Evolutionary conservation across 805 yeast genomes (phyloP), one percentile per base, ranked within the genome.

Genomic region (Candida berthetii): DNA sequence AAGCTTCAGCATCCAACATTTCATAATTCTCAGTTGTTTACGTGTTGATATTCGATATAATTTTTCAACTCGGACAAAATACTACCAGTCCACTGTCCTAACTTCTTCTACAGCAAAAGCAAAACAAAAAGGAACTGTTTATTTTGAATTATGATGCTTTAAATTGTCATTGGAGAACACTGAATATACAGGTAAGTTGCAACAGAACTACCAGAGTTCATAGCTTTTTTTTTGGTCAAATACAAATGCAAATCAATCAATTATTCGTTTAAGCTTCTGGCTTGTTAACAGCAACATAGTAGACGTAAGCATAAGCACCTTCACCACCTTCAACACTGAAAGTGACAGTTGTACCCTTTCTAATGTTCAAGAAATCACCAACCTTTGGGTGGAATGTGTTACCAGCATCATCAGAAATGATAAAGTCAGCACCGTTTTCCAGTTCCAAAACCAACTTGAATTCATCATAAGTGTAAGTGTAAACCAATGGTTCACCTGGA

Each of bases 401-500:
- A 19, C 88, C 88, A 41, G 79, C 71, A 64, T 78, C 82, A 53
- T 82, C 88, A 44, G 76, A 53, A 52, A 82, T 68, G 39, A 69
- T 65, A 68, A 76, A 80, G 54, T 75, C 78, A 35, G 31, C 42
- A 39, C 20, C 35, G 43, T 86, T 86, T 52, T 72, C 76, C 42
- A 78, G 80, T 61, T 82, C 86, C 47, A 81, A 69, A 58, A 79
- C 73, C 51, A 82, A 68, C 65, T 82, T 82, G 77, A 79, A 74
- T 65, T 80, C 88, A 55, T 82, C 85, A 62, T 80, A 52, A 39
- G 57, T 70, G 63, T 82, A 82, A 40, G 69, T 65, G 70, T 80
- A 82, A 13, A 74, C 82, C 55, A 82, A 69, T 37, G 82, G 75
- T 61, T 78, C 81, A 45, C 88, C 88, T 45, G 73, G 71, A 56